These are phyloP conservation scores for Colletotrichum cuscutae DNA, from an alignment of 2,329 filamentous ascomycete species.

Conservation along the genomic window DNA sequence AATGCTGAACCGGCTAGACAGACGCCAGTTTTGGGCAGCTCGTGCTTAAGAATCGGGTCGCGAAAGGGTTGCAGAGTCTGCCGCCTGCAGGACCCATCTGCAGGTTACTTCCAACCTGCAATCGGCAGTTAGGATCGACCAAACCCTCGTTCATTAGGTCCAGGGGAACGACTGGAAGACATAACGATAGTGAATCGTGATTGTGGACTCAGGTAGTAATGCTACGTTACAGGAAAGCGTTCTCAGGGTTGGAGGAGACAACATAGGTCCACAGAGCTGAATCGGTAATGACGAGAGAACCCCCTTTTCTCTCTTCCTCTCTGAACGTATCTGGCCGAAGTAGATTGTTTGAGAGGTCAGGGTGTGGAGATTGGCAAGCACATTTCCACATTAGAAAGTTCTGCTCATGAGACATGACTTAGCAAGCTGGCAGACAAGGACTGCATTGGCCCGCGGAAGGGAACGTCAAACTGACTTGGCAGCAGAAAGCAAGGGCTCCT, in stretches of 20 bases:
- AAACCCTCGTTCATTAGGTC: not conserved
- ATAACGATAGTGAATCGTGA: not conserved
- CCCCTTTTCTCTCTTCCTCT: not conserved
- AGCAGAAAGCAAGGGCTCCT: not conserved
- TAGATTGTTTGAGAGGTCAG: not conserved
- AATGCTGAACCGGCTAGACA: not conserved
- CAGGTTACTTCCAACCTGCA: not conserved
- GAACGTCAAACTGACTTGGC: not conserved
- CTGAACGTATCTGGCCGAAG: not conserved
- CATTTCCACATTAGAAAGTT: not conserved
- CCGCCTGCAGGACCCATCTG: not conserved
- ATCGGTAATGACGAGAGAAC: not conserved
- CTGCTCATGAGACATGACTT: not conserved
- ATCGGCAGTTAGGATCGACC: not conserved
- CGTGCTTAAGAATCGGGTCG: not conserved
- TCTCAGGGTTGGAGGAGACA: not conserved
- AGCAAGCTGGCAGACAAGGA: not conserved
- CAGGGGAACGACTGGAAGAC: not conserved
- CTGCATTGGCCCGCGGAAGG: not conserved
- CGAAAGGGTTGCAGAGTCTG: not conserved
- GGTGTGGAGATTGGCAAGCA: not conserved
- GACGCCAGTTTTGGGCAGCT: not conserved
- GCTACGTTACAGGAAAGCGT: not conserved
- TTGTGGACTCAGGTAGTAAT: constrained; percentile 21
- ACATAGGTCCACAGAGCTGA: not conserved